Percentiles rank a stretch among this genome's conserved stretches.
phyloP scores from a whole-genome alignment of 2,329 filamentous ascomycete genomes.

The Colletotrichum chrysophilum region DNA sequence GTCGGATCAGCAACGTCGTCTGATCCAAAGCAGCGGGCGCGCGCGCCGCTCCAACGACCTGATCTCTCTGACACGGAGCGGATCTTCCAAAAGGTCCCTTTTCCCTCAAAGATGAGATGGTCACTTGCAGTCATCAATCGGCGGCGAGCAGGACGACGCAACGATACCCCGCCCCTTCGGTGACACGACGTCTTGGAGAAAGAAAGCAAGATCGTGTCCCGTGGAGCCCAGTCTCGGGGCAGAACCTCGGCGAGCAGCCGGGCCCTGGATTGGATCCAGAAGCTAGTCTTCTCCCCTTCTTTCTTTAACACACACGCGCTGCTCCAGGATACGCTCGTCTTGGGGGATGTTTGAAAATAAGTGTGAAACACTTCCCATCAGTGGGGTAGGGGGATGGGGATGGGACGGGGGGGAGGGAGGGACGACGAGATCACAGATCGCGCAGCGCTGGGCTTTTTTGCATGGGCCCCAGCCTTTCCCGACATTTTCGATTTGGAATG shows the following conservation, averaged over 20 bases:
- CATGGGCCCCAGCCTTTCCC: not conserved
- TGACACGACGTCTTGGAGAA: not conserved
- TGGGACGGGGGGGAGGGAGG: not conserved
- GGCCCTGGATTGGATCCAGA: not conserved
- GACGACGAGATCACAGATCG: conserved; percentile 10
- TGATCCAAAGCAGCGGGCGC: not conserved
- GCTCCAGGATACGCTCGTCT: conserved; percentile 5
- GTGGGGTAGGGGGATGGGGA: not conserved
- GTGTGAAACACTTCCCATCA: conserved; percentile 12
- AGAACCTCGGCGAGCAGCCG: not conserved
- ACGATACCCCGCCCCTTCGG: not conserved
- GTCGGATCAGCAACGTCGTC: conserved; percentile 15
- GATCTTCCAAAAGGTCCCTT: not conserved
- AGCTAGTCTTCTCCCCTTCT: not conserved
- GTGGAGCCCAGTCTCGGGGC: not conserved
- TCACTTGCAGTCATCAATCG: not conserved
- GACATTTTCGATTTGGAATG: conserved; percentile 14
- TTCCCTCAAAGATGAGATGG: not conserved
- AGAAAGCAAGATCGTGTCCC: not conserved
- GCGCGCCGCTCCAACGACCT: not conserved
- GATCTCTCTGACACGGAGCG: not conserved
- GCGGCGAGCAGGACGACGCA: not conserved
- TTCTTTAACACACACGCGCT: not conserved
- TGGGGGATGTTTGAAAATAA: conserved; percentile 10
- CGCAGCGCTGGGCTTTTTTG: conserved; percentile 2